Evolutionary conservation across 2,329 filamentous ascomycete genomes (phyloP).

Genomic region (Beauveria brongniartii): DNA sequence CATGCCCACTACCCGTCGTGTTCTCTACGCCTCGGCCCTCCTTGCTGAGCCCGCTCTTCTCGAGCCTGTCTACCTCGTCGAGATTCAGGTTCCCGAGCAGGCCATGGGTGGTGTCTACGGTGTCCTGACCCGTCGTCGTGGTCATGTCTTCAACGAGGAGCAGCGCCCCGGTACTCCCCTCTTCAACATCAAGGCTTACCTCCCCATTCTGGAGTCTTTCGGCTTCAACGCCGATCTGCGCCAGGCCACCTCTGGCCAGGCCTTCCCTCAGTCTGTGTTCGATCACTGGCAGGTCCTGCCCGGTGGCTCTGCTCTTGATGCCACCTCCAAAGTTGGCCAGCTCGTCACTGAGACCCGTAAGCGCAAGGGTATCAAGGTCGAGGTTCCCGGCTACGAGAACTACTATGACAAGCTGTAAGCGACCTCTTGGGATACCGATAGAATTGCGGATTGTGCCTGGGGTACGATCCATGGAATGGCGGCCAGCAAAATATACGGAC

Average conservation of each 20-base stretch:
- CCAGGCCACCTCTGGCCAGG: constrained; percentile 87
- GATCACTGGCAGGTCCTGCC: constrained; percentile 97
- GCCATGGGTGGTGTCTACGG: constrained; percentile 99
- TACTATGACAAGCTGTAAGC: constrained; percentile 99
- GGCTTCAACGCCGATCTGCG: constrained; percentile 98
- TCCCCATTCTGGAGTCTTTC: constrained; percentile 95
- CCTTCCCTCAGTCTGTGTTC: constrained; percentile 98
- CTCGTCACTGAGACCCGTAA: constrained; percentile 89
- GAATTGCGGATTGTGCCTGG: constrained; percentile 37
- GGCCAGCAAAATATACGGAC: constrained; percentile 25
- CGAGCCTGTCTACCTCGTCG: constrained; percentile 97
- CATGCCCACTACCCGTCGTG: constrained; percentile 96
- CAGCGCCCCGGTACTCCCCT: constrained; percentile 97
- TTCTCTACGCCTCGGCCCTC: constrained; percentile 86
- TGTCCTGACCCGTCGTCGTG: constrained; percentile 94
- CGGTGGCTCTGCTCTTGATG: constrained; percentile 85
- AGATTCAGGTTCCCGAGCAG: constrained; percentile 97
- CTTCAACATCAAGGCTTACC: constrained; percentile 98
- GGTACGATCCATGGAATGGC: constrained; percentile 34
- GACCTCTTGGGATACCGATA: constrained; percentile 34
- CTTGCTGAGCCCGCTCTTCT: constrained; percentile 85
- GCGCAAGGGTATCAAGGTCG: constrained; percentile 98
- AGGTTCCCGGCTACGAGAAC: constrained; percentile 89
- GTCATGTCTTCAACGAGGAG: constrained; percentile 98
- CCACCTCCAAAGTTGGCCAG: constrained; percentile 70